These are phyloP conservation scores for Mycena crocata DNA, from an alignment of 768 basidiomycete genomes.

Conservation along the genomic window DNA sequence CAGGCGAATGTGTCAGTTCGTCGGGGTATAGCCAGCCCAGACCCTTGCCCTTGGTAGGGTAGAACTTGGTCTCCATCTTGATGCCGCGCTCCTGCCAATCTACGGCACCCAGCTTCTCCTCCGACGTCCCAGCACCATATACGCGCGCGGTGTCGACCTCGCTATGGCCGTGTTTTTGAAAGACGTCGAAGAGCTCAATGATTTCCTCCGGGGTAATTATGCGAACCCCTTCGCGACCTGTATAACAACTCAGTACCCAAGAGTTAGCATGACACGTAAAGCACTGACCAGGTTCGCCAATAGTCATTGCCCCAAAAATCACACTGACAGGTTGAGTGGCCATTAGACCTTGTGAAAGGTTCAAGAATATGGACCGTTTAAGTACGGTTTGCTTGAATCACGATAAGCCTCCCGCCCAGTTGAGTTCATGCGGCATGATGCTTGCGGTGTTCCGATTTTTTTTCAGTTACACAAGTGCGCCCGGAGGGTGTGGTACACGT, in stretches of 20 bases:
- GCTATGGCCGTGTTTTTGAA: not conserved
- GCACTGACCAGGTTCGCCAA: not conserved
- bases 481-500: no score
- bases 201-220: not conserved
- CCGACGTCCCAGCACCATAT: not conserved
- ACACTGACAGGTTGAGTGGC: no score
- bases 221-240: not conserved
- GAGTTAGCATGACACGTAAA: not conserved
- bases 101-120: not conserved
- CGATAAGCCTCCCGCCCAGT: no score
- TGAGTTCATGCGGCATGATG: no score
- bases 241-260: not conserved
- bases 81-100: not conserved
- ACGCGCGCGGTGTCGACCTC: not conserved
- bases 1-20: not conserved
- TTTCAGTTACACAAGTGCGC: no score
- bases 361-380: no score
- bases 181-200: not conserved
- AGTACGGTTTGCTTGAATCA: no score
- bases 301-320: not conserved
- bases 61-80: no score
- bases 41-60: no score
- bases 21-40: not conserved
- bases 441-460: no score
- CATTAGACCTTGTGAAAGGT: no score